Evolutionary conservation across 2,329 filamentous ascomycete species (phyloP).

Genomic region (Leptographium flavum): DNA sequence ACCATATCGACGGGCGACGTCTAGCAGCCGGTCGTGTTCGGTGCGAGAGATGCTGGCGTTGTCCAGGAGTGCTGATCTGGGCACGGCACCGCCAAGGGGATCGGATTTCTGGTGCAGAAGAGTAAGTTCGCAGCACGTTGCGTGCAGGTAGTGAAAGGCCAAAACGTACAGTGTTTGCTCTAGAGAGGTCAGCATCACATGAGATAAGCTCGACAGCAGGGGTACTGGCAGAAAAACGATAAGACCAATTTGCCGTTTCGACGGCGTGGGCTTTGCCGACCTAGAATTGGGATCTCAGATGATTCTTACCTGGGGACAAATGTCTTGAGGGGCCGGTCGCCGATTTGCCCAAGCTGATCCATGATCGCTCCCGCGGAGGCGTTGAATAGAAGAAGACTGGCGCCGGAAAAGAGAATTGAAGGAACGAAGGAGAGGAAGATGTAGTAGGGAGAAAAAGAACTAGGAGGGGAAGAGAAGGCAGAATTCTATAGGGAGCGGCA

Average conservation of each 20-base stretch:
- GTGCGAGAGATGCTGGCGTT: constrained; percentile 29
- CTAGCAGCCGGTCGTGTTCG: constrained; percentile 47
- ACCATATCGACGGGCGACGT: constrained; percentile 40
- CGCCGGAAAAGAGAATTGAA: too few relatives aligned
- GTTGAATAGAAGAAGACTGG: too few relatives aligned
- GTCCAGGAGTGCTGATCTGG: constrained; percentile 14
- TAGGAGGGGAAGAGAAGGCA: not conserved
- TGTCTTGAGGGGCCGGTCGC: constrained; percentile 46
- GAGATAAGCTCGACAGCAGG: not conserved
- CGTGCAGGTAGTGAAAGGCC: too few relatives aligned
- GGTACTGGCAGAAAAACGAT: not conserved
- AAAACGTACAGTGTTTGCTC: constrained; percentile 5
- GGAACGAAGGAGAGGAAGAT: too few relatives aligned
- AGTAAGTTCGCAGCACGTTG: not conserved
- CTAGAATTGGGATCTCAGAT: too few relatives aligned
- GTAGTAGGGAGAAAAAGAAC: not conserved
- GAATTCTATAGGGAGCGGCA: too few relatives aligned
- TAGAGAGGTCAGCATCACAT: not conserved
- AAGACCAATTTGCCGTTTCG: too few relatives aligned
- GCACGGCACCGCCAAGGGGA: constrained; percentile 25
- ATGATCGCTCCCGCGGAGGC: too few relatives aligned
- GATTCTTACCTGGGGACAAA: constrained; percentile 50
- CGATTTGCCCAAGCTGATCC: too few relatives aligned
- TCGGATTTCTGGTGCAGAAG: not conserved
- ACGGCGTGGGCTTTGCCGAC: too few relatives aligned